Percentiles rank a stretch among this genome's conserved stretches.
Evolutionary conservation across 2,329 filamentous ascomycete genomes (phyloP).

Genomic region (Fusarium oxysporum): DNA sequence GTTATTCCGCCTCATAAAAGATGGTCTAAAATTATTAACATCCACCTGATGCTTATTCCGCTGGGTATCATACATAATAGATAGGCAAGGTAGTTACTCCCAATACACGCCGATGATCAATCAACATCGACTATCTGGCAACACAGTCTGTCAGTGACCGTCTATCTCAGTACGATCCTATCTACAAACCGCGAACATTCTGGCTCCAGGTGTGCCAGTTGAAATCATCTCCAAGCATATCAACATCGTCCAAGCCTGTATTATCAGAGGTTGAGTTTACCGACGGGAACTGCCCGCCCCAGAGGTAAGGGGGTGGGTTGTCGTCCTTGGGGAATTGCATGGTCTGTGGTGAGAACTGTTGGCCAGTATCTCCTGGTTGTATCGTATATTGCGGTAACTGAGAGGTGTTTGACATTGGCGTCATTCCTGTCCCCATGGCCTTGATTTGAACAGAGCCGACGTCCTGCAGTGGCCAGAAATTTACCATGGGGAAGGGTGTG

Average conservation of each 20-base stretch:
- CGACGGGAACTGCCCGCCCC: slow-evolving; percentile 51
- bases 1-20: neutral
- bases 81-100: slow-evolving; percentile 10
- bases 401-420: neutral
- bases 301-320: slow-evolving; percentile 56
- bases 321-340: slow-evolving; percentile 49
- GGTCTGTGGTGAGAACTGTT: slow-evolving; percentile 29
- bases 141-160: slow-evolving; percentile 32
- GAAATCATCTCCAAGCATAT: slow-evolving; percentile 57
- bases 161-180: slow-evolving; percentile 44
- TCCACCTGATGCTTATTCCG: slow-evolving; percentile 11
- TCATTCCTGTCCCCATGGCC: slow-evolving; percentile 7
- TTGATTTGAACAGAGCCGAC: slow-evolving; percentile 37
- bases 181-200: slow-evolving; percentile 54
- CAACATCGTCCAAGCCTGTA: slow-evolving; percentile 49
- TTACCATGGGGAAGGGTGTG: slow-evolving; percentile 21
- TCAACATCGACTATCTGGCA: slow-evolving; percentile 1
- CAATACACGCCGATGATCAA: slow-evolving; percentile 1
- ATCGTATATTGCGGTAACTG: slow-evolving; percentile 9
- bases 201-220: slow-evolving; percentile 64
- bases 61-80: slow-evolving; percentile 44
- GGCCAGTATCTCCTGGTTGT: slow-evolving; percentile 16
- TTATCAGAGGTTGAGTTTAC: slow-evolving; percentile 47
- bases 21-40: neutral
- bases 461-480: slow-evolving; percentile 43